Evolutionary conservation across 116 monocot genomes (phyloP), one percentile per base, ranked within the genome.

Genomic region (Dioscorea cayenensis): DNA sequence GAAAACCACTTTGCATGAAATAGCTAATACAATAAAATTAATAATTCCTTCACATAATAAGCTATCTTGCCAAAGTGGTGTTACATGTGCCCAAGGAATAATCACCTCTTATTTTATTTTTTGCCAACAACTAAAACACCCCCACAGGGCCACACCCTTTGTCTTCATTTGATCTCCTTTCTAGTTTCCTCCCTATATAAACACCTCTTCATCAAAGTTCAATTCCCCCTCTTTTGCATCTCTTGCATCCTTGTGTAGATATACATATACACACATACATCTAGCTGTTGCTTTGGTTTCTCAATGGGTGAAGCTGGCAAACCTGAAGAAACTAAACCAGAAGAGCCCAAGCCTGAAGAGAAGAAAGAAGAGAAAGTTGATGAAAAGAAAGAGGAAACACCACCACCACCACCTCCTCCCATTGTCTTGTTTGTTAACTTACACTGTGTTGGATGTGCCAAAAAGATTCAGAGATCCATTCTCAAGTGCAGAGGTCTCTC

Each of bases 381-480:
- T 51, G 76, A 83, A 50, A 76, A 87, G 51, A 60, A 75, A 58
- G 81, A 80, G 35, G 81, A 74, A 37, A 70, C 67, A 60, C 74
- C 77, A 2, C 77, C 85, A 0, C 59, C 67, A 60, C 74, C 77
- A 2, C 77, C 85, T 2, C 59, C 77, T 7, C 81, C 84, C 13
- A 67, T 83, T 36, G 71, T 95, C 12, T 73, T 95, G 64, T 72
- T 27, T 50, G 77, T 89, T 12, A 80, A 85, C 71, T 72, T 95
- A 79, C 95, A 95, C 61, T 95, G 95, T 51, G 84, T 85, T 22
- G 95, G 95, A 14, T 95, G 91, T 63, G 85, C 85, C 23, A 89
- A 85, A 81, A 95, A 89, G 77, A 85, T 95, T 32, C 64, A 89
- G 83, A 86, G 81, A 62, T 72, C 75, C 75, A 83, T 95, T 32